A percentile compares a stretch with the other conserved stretches of the same genome.
Conservation (phyloP, 108 stramenopile species). For the Cyclostephanos invisitatus region DNA sequence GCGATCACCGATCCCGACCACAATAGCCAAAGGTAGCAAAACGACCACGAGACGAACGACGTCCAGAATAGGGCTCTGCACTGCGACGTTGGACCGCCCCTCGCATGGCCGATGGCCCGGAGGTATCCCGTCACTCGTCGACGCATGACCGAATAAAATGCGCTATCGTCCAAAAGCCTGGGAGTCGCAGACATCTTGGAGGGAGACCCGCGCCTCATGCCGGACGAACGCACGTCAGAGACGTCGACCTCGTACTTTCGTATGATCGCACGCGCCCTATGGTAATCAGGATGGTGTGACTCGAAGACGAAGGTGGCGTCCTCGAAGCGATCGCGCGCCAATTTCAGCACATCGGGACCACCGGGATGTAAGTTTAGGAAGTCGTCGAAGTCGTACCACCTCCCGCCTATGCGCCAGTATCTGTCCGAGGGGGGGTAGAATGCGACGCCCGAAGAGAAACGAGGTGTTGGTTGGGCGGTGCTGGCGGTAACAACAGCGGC, state of each 20-base stretch:
- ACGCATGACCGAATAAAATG: slow-evolving; percentile 17
- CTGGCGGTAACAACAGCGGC: neutral
- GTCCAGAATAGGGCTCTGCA: slow-evolving; percentile 21
- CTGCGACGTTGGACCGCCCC: slow-evolving; percentile 11
- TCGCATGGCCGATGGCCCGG: neutral
- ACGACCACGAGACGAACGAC: slow-evolving; percentile 14
- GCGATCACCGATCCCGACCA: neutral
- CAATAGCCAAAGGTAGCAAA: slow-evolving; percentile 1
- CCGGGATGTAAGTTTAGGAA: slow-evolving; percentile 18
- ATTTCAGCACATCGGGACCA: slow-evolving; percentile 1
- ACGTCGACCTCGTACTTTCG: slow-evolving; percentile 12
- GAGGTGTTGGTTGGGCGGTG: neutral
- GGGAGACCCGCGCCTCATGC: neutral
- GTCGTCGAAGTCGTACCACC: slow-evolving; percentile 23
- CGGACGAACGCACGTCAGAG: slow-evolving; percentile 6
- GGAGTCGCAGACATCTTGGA: neutral
- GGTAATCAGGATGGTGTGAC: slow-evolving; percentile 14
- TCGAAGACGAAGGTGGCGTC: slow-evolving; percentile 30
- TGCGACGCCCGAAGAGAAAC: slow-evolving; percentile 7
- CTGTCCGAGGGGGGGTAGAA: slow-evolving; percentile 10
- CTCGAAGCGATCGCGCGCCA: slow-evolving; percentile 29
- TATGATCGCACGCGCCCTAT: slow-evolving; percentile 16
- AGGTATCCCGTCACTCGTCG: slow-evolving; percentile 5
- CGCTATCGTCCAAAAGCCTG: neutral
- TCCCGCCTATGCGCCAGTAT: slow-evolving; percentile 20